Base-by-base conservation (phyloP, 2,329 filamentous ascomycete species). In the Arthrobotrys entomopaga region DNA sequence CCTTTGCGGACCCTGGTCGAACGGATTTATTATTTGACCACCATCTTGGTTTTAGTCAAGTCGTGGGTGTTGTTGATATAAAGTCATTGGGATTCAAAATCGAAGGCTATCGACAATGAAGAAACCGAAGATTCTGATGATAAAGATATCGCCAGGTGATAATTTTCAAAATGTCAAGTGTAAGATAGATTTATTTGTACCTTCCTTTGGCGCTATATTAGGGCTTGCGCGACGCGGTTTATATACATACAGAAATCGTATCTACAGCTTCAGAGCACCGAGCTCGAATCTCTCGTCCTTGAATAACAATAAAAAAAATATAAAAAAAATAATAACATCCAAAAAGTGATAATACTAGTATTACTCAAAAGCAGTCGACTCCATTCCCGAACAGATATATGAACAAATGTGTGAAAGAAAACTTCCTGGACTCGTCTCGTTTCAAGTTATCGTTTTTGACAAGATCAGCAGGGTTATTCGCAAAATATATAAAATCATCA, bases 21-120 rank as follows among this genome's bases (percentile, higher is more conserved):
- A 64, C 63, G 63, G 63, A 74, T 59, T 74, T 67, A 67, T 66
- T 74, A 74, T 74, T 74, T 64, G 70, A 73, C 69, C 54, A 66
- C 69, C 69, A 42, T 73, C 22, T 56, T n/a, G 8, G 46, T 73
- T 60, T 52, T 22, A 19, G n/a, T 54, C 48, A 24, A 38, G 60
- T 34, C 5, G 29, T 5, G 29, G 3, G 29, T 10, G 29, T 5
- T 34, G 46, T 29, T 19, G 48, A 64, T 38, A 58, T 65, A 29
- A 58, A 42, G 29, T n/a, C 10, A 7, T 34, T 34, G 29, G n/a
- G n/a, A n/a, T n/a, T n/a, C n/a, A n/a, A 34, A 34, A 34, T 34
- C 6, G 29, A 34, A 10, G 1, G 29, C 29, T 10, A 10, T 34
- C 29, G 29, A 34, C 10, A 3, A 26, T 3, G 6, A 34, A 34